Evolutionary conservation across 2,329 filamentous ascomycete species (phyloP).

Genomic region (Epichloe baconii): DNA sequence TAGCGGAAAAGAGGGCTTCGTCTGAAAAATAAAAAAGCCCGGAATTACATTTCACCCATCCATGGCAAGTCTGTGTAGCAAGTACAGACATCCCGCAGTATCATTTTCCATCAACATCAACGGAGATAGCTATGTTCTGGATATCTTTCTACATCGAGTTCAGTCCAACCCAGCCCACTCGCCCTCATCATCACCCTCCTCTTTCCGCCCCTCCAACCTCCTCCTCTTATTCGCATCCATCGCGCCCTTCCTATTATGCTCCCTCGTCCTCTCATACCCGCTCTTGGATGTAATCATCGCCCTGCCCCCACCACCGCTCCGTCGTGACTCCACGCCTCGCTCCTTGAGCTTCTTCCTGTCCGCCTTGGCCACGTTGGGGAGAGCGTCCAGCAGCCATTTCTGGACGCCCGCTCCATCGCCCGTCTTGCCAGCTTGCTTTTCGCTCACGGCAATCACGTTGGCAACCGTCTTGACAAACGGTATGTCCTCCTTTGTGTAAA

Average conservation of each 20-base stretch:
- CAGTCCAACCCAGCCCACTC: slow-evolving; percentile 38
- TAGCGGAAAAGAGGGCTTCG: too few relatives aligned
- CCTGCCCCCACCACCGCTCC: slow-evolving; percentile 23
- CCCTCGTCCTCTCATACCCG: slow-evolving; percentile 56
- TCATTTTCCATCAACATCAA: too few relatives aligned
- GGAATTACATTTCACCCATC: too few relatives aligned
- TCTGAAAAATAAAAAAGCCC: too few relatives aligned
- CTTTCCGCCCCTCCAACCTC: slow-evolving; percentile 22
- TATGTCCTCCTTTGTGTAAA: slow-evolving; percentile 93
- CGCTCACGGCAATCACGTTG: slow-evolving; percentile 77
- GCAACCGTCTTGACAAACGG: slow-evolving; percentile 80
- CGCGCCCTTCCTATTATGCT: slow-evolving; percentile 52
- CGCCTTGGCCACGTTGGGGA: slow-evolving; percentile 73
- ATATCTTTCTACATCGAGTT: slow-evolving; percentile 15
- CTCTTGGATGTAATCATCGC: slow-evolving; percentile 73
- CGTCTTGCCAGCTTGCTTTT: slow-evolving; percentile 50
- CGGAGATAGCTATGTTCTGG: too few relatives aligned
- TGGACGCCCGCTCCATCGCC: slow-evolving; percentile 49
- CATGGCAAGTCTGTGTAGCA: too few relatives aligned
- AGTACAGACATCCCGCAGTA: too few relatives aligned
- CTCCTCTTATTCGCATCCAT: slow-evolving; percentile 48
- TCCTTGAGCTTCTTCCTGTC: slow-evolving; percentile 73
- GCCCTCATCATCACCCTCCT: slow-evolving; percentile 8
- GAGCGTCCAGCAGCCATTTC: slow-evolving; percentile 76
- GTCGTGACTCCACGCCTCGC: slow-evolving; percentile 63